A percentile compares a stretch with the other conserved stretches of the same genome.
phyloP scores from a whole-genome alignment of 2,329 filamentous ascomycete species.

The Aureobasidium melanogenum region DNA sequence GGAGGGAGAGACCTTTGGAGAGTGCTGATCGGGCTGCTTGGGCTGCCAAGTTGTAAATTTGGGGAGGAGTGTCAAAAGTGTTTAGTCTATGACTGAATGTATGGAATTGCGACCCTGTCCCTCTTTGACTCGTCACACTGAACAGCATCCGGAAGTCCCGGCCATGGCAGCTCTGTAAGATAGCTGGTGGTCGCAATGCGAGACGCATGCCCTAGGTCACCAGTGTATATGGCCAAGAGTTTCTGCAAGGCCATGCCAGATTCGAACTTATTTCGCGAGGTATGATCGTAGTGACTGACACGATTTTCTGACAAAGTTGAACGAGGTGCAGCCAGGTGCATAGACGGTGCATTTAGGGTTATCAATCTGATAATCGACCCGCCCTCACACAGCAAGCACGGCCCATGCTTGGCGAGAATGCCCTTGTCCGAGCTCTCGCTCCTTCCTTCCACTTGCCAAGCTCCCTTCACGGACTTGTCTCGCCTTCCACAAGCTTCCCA shows the following conservation, averaged over 20 bases:
- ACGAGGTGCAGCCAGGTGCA: constrained; percentile 1
- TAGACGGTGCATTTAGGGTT: constrained; percentile 7
- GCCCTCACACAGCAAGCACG: neutral
- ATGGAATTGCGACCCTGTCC: neutral
- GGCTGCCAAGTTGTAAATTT: constrained; percentile 15
- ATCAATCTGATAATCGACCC: constrained; percentile 13
- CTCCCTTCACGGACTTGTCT: neutral
- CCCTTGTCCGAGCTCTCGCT: neutral
- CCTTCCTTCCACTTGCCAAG: neutral
- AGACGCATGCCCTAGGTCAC: neutral
- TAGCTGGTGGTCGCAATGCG: neutral
- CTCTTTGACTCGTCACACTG: neutral
- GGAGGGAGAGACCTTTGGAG: constrained; percentile 21
- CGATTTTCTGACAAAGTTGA: neutral
- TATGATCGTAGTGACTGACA: neutral
- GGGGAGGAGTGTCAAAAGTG: neutral
- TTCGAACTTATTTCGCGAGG: neutral
- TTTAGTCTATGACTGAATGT: neutral
- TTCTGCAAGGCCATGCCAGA: neutral
- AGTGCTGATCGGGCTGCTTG: constrained; percentile 19
- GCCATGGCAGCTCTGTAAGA: neutral
- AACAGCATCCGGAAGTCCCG: neutral
- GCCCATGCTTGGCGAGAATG: neutral
- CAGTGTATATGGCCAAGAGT: neutral
- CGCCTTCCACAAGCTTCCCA: neutral